Conservation (phyloP, 805 yeast genomes). For the Schizosaccharomyces cryophilus region DNA sequence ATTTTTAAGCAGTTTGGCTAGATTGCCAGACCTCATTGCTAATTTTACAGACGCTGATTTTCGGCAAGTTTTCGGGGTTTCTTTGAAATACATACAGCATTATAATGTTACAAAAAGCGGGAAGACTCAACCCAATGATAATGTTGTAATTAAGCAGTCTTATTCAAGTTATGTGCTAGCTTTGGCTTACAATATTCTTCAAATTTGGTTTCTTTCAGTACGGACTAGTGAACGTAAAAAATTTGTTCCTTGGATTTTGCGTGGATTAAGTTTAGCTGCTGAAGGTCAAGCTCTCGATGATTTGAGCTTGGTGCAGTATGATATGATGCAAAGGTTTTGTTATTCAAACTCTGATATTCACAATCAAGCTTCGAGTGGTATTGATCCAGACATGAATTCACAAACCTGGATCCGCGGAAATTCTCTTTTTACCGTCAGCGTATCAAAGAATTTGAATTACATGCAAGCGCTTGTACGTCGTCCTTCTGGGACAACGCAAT, state of each 20-base stretch:
- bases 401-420: conserved; percentile 4
- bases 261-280: conserved; percentile 25
- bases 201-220: conserved; percentile 49
- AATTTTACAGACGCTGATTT: conserved; percentile 56
- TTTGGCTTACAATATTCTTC: conserved; percentile 42
- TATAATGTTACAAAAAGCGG: conserved; percentile 20
- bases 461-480: conserved; percentile 25
- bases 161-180: conserved; percentile 36
- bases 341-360: conserved; percentile 16
- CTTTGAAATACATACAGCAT: conserved; percentile 54
- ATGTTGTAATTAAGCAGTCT: neutral
- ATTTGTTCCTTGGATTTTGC: conserved; percentile 37
- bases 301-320: conserved; percentile 13
- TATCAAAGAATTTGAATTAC: conserved; percentile 4
- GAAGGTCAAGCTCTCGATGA: conserved; percentile 13
- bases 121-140: neutral
- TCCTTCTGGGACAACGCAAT: conserved; percentile 38
- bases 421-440: neutral
- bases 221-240: conserved; percentile 31
- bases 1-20: conserved; percentile 39
- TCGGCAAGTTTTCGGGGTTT: conserved; percentile 59
- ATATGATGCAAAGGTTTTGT: conserved; percentile 42
- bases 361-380: conserved; percentile 5
- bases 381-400: conserved; percentile 7
- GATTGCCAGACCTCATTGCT: conserved; percentile 40